These are phyloP conservation scores for Fusarium caatingaense DNA, from an alignment of 2,329 filamentous ascomycete species.

Conservation along the genomic window DNA sequence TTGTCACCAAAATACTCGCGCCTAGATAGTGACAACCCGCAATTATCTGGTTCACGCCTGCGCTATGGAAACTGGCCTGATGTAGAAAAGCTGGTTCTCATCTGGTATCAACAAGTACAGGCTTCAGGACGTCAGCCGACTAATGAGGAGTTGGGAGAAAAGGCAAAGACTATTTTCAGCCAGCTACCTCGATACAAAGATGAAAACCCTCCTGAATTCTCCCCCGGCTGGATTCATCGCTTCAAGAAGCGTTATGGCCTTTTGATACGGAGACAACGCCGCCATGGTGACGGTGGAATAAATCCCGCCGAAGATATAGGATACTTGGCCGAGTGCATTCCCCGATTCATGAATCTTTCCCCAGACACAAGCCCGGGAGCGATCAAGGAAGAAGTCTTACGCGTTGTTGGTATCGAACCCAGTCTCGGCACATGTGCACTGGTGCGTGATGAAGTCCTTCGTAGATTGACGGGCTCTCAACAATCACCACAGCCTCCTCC, in stretches of 20 bases:
- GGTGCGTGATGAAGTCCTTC: slow-evolving; percentile 68
- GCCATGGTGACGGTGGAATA: slow-evolving; percentile 59
- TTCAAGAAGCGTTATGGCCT: slow-evolving; percentile 73
- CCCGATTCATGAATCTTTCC: slow-evolving; percentile 68
- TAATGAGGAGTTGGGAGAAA: slow-evolving; percentile 72
- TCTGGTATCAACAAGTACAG: slow-evolving; percentile 66
- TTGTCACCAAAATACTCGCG: slow-evolving; percentile 72
- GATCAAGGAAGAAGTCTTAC: slow-evolving; percentile 68
- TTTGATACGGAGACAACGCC: slow-evolving; percentile 66
- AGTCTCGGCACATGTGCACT: slow-evolving; percentile 65
- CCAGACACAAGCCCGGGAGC: slow-evolving; percentile 69
- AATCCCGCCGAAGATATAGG: slow-evolving; percentile 67
- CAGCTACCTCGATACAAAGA: slow-evolving; percentile 70
- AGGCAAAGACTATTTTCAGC: slow-evolving; percentile 69
- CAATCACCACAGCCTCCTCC: slow-evolving; percentile 24
- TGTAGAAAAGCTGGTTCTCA: slow-evolving; percentile 67
- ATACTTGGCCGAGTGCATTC: slow-evolving; percentile 70
- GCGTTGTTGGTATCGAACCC: slow-evolving; percentile 66
- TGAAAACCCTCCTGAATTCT: slow-evolving; percentile 70
- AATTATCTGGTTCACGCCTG: slow-evolving; percentile 70
- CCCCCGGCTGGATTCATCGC: slow-evolving; percentile 72
- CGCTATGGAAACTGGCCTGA: slow-evolving; percentile 74
- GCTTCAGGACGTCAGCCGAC: slow-evolving; percentile 67
- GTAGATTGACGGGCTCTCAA: slow-evolving; percentile 48
- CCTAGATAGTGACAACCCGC: slow-evolving; percentile 68